These are phyloP conservation scores for Colletotrichum cereale DNA, from an alignment of 2,329 filamentous ascomycete species.

Conservation along the genomic window DNA sequence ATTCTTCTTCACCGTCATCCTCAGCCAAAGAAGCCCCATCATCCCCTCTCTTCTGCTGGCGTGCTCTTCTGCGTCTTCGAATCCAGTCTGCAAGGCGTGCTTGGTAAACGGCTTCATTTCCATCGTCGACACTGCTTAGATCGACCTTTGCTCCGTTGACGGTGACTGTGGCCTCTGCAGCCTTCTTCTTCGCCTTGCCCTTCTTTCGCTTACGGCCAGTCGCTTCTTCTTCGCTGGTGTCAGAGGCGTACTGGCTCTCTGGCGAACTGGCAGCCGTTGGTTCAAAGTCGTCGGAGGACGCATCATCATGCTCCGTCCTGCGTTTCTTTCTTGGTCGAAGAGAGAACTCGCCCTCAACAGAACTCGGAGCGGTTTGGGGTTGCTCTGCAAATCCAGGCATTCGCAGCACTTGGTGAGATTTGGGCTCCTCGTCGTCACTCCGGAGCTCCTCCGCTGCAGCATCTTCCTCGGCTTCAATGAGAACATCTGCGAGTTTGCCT, in stretches of 20 bases:
- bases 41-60: conserved; percentile 52
- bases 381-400: conserved; percentile 77
- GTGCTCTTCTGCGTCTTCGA: conserved; percentile 58
- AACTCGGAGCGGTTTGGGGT: conserved; percentile 48
- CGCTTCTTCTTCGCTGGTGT: conserved; percentile 55
- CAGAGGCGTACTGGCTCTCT: conserved; percentile 45
- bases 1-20: conserved; percentile 70
- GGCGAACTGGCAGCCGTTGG: conserved; percentile 47
- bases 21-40: conserved; percentile 55
- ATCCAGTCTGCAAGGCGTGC: conserved; percentile 82
- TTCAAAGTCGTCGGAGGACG: conserved; percentile 61
- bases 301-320: conserved; percentile 52
- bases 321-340: conserved; percentile 70
- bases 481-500: conserved; percentile 79
- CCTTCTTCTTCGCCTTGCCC: conserved; percentile 60
- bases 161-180: conserved; percentile 35
- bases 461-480: conserved; percentile 87
- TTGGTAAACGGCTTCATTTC: conserved; percentile 86
- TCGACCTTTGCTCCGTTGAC: conserved; percentile 57
- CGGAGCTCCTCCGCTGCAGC: conserved; percentile 61
- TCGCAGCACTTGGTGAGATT: conserved; percentile 80
- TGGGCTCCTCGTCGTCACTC: conserved; percentile 61
- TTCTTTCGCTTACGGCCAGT: conserved; percentile 56
- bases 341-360: conserved; percentile 66
- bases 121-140: conserved; percentile 81